Conservation (phyloP, 176 grass and related monocot species). For the Elaeis guineensis region DNA sequence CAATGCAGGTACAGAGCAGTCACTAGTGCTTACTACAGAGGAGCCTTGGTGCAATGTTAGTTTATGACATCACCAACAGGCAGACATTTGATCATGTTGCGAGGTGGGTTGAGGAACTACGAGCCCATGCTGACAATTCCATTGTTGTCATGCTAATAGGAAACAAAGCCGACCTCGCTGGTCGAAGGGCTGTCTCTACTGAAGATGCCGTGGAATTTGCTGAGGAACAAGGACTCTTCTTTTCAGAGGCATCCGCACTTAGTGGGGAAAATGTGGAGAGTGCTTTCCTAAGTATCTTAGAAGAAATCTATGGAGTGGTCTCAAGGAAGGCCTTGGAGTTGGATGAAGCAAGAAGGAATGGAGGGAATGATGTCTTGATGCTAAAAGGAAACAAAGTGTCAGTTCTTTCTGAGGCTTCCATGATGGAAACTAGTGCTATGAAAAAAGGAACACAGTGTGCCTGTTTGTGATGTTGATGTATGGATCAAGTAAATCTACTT, state of each 20-base stretch:
- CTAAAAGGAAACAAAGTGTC: slow-evolving; percentile 41
- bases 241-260: slow-evolving; percentile 76
- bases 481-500: too few species aligned
- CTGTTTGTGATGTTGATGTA: slow-evolving; percentile 26
- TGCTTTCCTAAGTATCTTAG: slow-evolving; percentile 48
- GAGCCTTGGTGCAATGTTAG: slow-evolving; percentile 78
- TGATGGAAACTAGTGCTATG: slow-evolving; percentile 74
- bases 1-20: slow-evolving; percentile 60
- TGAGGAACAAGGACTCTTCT: slow-evolving; percentile 83
- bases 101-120: slow-evolving; percentile 68
- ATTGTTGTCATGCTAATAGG: slow-evolving; percentile 72
- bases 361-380: slow-evolving; percentile 17
- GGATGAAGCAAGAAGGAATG: slow-evolving; percentile 33
- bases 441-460: slow-evolving; percentile 47
- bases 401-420: slow-evolving; percentile 33
- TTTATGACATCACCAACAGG: slow-evolving; percentile 71
- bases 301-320: slow-evolving; percentile 57
- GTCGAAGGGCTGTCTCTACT: slow-evolving; percentile 16
- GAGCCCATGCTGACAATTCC: slow-evolving; percentile 67
- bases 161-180: slow-evolving; percentile 76
- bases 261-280: slow-evolving; percentile 70
- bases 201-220: slow-evolving; percentile 61
- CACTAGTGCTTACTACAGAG: slow-evolving; percentile 85
- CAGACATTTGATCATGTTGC: slow-evolving; percentile 41
- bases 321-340: slow-evolving; percentile 43